Evolutionary conservation across 176 grass and related monocot genomes (phyloP), one percentile per base, ranked within the genome.

Genomic region (bread wheat (Triticum aestivum)): DNA sequence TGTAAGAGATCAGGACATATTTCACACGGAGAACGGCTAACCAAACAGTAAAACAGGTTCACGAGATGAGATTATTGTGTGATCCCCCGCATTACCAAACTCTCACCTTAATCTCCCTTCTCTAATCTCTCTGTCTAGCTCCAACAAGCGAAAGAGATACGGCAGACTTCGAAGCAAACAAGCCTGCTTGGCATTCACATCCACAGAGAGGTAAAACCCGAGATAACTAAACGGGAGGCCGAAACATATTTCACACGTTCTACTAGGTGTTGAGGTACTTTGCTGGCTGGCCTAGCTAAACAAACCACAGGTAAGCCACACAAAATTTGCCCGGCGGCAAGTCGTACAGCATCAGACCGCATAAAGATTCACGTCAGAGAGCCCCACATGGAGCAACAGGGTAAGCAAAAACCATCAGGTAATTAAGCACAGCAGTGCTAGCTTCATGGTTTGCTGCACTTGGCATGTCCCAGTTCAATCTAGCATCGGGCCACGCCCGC

Each of bases 271-370:
- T 13, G 12, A 64, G 14, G 27, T 56, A 33, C 26, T 76, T 76
- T 0, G 73, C 74, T 77, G 47, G 3, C 74, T 20, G 6, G 29
- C 72, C 88, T 90, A 86, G 51, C 88, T 90, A 86, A 80, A 82
- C 13, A 86, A 90, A 82, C 88, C 72, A 86, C 52, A 17, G 63
- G 52, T 35, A 32, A 73, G 73, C 79, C 78, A 90, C 78, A 65
- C 84, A 90, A 86, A 90, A 90, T 72, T 78, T 78, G 79, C 79
- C 79, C n/a, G 33, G 47, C n/a, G 32, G 45, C 54, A 30, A 81
- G 83, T 87, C 32, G 33, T 67, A 80, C 68, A 47, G 32, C 81
- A 84, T 71, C 23, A 51, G n/a, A 87, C 27, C 29, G 23, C 32
- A 41, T 20, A 24, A 44, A 41, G 69, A 62, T 75, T 76, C 26